phyloP scores from a whole-genome alignment of 345 rosid genomes.

The Hibiscus syriacus region DNA sequence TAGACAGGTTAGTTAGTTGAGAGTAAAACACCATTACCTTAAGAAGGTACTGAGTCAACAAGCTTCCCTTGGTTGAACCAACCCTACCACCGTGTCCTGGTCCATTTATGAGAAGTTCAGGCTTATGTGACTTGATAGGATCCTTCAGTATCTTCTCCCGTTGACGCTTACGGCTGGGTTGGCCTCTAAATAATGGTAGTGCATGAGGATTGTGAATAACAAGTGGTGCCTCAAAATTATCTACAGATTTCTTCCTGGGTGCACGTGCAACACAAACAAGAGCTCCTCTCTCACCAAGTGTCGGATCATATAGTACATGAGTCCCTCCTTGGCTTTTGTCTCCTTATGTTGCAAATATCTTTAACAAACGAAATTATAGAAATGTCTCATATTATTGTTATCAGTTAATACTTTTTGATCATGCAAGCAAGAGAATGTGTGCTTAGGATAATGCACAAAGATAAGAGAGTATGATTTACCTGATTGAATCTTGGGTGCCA shows the following conservation, averaged over 20 bases:
- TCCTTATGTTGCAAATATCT: constrained; percentile 87
- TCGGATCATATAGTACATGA: constrained; percentile 79
- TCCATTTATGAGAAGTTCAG: constrained; percentile 86
- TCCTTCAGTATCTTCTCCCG: constrained; percentile 88
- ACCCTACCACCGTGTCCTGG: constrained; percentile 97
- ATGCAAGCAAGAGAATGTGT: neutral
- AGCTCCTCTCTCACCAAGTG: constrained; percentile 85
- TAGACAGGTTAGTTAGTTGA: neutral
- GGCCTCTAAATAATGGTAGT: constrained; percentile 87
- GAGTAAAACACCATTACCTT: constrained; percentile 41
- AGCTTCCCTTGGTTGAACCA: constrained; percentile 80
- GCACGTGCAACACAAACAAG: constrained; percentile 95
- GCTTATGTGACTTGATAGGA: constrained; percentile 84
- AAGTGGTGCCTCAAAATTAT: constrained; percentile 78
- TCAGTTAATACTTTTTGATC: constrained; percentile 4
- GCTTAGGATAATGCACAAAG: neutral
- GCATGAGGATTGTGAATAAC: constrained; percentile 98
- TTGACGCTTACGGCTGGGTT: constrained; percentile 96
- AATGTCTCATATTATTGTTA: neutral
- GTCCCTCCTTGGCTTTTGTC: constrained; percentile 90
- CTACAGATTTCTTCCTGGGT: constrained; percentile 88
- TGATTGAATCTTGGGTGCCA: constrained; percentile 97
- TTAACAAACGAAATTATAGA: constrained; percentile 5
- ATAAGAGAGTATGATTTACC: constrained; percentile 30
- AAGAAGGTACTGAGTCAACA: constrained; percentile 90